Percentiles rank a stretch among this genome's conserved stretches.
These are phyloP conservation scores for Cubamyces sp. DNA, from an alignment of 768 basidiomycete species.

Conservation along the genomic window DNA sequence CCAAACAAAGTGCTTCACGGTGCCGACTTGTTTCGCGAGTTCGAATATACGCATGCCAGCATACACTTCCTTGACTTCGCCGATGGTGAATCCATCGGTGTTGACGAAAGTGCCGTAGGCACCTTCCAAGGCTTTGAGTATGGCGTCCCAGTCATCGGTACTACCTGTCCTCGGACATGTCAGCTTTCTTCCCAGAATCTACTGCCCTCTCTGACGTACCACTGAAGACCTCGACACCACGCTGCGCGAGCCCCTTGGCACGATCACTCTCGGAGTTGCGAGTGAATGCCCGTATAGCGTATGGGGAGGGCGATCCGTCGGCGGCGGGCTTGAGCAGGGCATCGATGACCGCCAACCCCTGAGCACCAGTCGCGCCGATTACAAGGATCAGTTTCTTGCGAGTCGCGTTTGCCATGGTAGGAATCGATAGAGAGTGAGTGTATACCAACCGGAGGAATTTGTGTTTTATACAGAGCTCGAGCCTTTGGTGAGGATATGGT, in stretches of 20 bases:
- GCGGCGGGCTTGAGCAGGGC: slow-evolving; percentile 39
- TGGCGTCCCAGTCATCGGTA: slow-evolving; percentile 36
- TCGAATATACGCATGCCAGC: slow-evolving; percentile 48
- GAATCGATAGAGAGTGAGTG: neutral
- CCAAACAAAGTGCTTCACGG: slow-evolving; percentile 45
- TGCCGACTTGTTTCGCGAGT: slow-evolving; percentile 38
- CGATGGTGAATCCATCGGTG: slow-evolving; percentile 40
- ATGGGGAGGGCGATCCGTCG: slow-evolving; percentile 45
- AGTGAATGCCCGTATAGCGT: slow-evolving; percentile 45
- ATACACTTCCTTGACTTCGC: slow-evolving; percentile 44
- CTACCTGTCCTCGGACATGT: slow-evolving; percentile 28
- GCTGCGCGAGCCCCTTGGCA: slow-evolving; percentile 38
- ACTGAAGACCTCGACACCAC: slow-evolving; percentile 42
- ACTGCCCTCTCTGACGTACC: slow-evolving; percentile 27
- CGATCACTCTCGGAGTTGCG: slow-evolving; percentile 38
- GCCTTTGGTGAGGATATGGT: too few species aligned
- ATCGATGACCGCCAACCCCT: slow-evolving; percentile 45
- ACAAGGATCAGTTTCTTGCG: slow-evolving; percentile 44
- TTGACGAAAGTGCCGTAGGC: slow-evolving; percentile 44
- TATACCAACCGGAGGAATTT: too few species aligned
- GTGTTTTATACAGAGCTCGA: too few species aligned
- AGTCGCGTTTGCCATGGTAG: neutral
- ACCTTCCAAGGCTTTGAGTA: slow-evolving; percentile 38
- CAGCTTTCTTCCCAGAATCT: neutral
- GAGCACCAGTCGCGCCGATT: slow-evolving; percentile 50